A percentile compares a stretch with the other conserved stretches of the same genome.
Evolutionary conservation across 768 basidiomycete species (phyloP).

Genomic region (Hypsizygus marmoreus): DNA sequence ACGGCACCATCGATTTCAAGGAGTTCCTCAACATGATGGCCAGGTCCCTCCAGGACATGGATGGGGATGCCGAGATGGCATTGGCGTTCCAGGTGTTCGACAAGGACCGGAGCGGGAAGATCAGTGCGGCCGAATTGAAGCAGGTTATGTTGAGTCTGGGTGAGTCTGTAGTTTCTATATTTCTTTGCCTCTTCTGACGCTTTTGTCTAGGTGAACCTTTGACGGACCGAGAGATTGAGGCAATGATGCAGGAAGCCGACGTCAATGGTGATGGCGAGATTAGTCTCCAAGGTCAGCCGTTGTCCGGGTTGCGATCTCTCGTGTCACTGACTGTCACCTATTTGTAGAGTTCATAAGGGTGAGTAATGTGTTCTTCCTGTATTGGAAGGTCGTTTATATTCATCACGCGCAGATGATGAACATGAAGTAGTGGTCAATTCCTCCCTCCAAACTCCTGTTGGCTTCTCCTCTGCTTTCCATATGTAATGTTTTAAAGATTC

Average conservation of each 20-base stretch:
- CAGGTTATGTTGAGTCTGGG: constrained; percentile 95
- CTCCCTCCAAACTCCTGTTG: too few relatives aligned
- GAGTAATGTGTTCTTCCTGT: background rate
- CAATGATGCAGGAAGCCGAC: constrained; percentile 94
- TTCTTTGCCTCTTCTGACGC: background rate
- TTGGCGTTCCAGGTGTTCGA: constrained; percentile 75
- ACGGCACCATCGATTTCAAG: constrained; percentile 48
- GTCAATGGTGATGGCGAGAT: constrained; percentile 83
- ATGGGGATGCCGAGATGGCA: constrained; percentile 47
- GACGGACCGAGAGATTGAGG: constrained; percentile 74
- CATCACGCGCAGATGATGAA: background rate
- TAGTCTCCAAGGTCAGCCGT: constrained; percentile 64
- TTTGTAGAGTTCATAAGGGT: constrained; percentile 18
- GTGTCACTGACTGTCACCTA: background rate
- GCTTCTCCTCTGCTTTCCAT: too few relatives aligned
- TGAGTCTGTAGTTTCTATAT: constrained; percentile 32
- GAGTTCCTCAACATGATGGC: constrained; percentile 51
- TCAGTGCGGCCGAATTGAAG: constrained; percentile 85
- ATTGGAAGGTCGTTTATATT: background rate
- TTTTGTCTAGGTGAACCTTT: constrained; percentile 53
- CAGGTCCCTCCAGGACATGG: constrained; percentile 40
- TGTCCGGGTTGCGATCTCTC: background rate
- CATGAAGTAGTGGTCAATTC: background rate
- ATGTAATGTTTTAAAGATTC: too few relatives aligned
- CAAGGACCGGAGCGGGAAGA: constrained; percentile 92